Base-by-base conservation (phyloP, 78 protist species). In the Chrysochromulina tobinii region DNA sequence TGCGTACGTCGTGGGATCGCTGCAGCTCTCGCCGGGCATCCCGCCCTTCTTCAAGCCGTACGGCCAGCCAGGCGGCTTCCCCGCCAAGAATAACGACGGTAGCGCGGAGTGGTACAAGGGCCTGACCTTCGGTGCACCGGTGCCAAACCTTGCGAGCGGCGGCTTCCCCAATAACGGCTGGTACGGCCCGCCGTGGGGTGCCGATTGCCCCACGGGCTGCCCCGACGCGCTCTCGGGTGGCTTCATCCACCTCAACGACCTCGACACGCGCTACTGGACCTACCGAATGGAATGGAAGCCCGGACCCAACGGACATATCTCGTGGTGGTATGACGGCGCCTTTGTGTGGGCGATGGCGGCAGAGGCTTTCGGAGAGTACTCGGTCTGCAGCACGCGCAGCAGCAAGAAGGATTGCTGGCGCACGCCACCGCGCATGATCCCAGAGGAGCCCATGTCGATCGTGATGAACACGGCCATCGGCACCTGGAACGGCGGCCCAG, bases 181-280 rank as follows among this genome's bases (percentile, higher is more conserved):
- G 84, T 51, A 51, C 57, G 84, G 84, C 57, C 79, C 79, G 79
- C 50, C 79, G 9, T n/a, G 50, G 50, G 79, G 79, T 5, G 21
- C 79, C 17, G 12, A 27, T 11, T 69, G 79, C 79, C 79, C 17
- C 55, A 69, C 79, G 51, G 79, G 79, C 38, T 69, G 79, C 51
- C 79, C 79, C 50, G 79, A 69, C 79, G 79, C 79, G 51, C 79
- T 69, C 79, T 69, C 79, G 57, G 83, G 83, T 15, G 83, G 83
- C 83, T 8, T 73, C 23, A 14, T 5, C 55, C 23, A 73, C 23
- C 7, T 51, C 27, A 25, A 75, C 84, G n/a, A 38, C 84, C 48
- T 75, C 12, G 9, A 50, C 58, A 1, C 55, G 59, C 54, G 57
- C 20, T 75, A 75, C 57, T 50, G 84, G 25, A 38, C 23, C 15